phyloP scores from a whole-genome alignment of 257 asterid genomes.

The Plantago ovata region DNA sequence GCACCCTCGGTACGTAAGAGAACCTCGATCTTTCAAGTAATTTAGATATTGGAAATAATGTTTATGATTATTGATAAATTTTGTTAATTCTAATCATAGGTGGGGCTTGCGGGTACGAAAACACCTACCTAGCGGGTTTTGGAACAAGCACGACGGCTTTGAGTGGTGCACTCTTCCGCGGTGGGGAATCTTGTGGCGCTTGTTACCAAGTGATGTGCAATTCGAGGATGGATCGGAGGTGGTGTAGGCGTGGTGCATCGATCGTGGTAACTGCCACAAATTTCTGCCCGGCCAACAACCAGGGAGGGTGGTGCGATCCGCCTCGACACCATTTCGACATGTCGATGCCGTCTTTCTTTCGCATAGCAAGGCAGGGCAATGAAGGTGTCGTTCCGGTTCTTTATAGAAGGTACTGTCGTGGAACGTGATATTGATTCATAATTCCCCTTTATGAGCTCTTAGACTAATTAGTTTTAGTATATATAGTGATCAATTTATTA shows the following conservation, averaged over 20 bases:
- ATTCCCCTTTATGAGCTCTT: no score
- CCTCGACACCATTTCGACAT: conserved; percentile 74
- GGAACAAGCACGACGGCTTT: conserved; percentile 57
- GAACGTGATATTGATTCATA: no score
- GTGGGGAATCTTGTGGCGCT: conserved; percentile 65
- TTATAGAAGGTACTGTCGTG: conserved; percentile 43
- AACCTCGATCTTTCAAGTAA: background rate
- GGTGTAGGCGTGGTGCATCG: conserved; percentile 51
- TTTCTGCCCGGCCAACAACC: conserved; percentile 67
- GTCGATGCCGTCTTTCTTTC: conserved; percentile 68
- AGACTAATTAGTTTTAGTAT: no score
- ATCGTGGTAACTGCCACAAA: conserved; percentile 65
- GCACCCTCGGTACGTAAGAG: conserved; percentile 71
- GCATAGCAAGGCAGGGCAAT: conserved; percentile 54
- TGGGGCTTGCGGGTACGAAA: conserved; percentile 71
- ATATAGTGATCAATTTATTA: no score
- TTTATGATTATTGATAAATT: background rate
- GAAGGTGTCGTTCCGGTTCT: conserved; percentile 63
- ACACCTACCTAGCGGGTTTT: conserved; percentile 51
- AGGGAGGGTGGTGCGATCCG: conserved; percentile 76
- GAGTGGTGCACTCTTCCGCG: conserved; percentile 52
- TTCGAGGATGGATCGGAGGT: conserved; percentile 30
- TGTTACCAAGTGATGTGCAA: conserved; percentile 56
- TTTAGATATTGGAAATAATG: background rate
- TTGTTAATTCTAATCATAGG: conserved; percentile 25